Percentiles rank a stretch among this genome's conserved stretches.
Conservation (phyloP, 192 early-diverging fungal species). For the Spinellus fusiger region DNA sequence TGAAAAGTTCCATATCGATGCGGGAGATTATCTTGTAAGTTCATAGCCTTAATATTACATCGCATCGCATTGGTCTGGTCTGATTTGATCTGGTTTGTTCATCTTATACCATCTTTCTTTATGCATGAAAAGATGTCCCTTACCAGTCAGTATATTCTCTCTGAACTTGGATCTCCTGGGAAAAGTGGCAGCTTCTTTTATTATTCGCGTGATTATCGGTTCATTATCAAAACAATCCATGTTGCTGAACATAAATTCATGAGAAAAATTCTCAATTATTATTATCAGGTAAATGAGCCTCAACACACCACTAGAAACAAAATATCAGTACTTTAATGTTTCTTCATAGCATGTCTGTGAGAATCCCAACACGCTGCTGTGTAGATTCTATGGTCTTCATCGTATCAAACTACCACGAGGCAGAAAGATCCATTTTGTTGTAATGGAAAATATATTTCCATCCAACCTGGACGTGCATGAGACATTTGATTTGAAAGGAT, state of each 20-base stretch:
- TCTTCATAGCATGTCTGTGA: slow-evolving; percentile 64
- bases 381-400: slow-evolving; percentile 93
- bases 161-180: slow-evolving; percentile 90
- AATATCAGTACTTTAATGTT: slow-evolving; percentile 1
- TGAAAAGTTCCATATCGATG: slow-evolving; percentile 81
- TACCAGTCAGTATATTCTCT: slow-evolving; percentile 94
- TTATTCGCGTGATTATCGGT: slow-evolving; percentile 95
- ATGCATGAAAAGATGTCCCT: slow-evolving; percentile 72
- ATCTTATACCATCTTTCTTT: too few species aligned
- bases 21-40: slow-evolving; percentile 86
- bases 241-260: slow-evolving; percentile 93
- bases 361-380: slow-evolving; percentile 89
- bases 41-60: neutral
- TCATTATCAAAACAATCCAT: slow-evolving; percentile 98
- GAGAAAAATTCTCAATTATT: slow-evolving; percentile 78
- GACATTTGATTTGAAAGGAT: slow-evolving; percentile 95
- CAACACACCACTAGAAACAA: neutral
- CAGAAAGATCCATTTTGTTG: slow-evolving; percentile 96
- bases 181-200: slow-evolving; percentile 98
- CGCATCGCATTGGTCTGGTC: neutral
- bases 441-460: slow-evolving; percentile 99
- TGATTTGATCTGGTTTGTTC: neutral
- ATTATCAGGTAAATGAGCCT: slow-evolving; percentile 61
- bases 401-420: slow-evolving; percentile 92
- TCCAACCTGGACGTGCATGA: slow-evolving; percentile 96